A percentile compares a stretch with the other conserved stretches of the same genome.
Conservation (phyloP, 1,139 yeast species). For the Protomyces inundatus region DNA sequence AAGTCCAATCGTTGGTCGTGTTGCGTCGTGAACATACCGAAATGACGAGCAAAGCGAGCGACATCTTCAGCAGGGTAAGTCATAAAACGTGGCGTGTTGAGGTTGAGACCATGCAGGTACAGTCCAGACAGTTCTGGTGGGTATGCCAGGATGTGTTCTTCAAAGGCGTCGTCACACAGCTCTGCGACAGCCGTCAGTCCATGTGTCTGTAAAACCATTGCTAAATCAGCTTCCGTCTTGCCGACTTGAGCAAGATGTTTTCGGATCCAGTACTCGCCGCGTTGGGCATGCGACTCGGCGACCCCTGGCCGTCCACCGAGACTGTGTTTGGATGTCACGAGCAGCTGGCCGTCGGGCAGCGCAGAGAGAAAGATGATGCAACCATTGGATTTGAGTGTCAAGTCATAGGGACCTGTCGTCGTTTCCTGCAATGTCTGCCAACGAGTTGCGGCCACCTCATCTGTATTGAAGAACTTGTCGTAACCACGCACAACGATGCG, state of each 20-base stretch:
- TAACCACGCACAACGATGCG: conserved; percentile 76
- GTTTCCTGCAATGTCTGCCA: conserved; percentile 45
- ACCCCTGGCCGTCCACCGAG: conserved; percentile 60
- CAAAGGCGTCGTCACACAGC: conserved; percentile 85
- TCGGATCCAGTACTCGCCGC: conserved; percentile 57
- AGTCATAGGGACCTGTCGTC: conserved; percentile 71
- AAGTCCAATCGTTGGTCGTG: conserved; percentile 44
- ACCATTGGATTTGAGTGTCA: conserved; percentile 87
- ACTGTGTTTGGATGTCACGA: conserved; percentile 79
- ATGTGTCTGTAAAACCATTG: conserved; percentile 47
- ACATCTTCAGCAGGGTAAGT: conserved; percentile 65
- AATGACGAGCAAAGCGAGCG: conserved; percentile 53
- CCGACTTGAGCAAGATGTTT: conserved; percentile 48
- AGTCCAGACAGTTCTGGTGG: conserved; percentile 64
- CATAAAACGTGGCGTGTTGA: conserved; percentile 56
- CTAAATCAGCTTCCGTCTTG: conserved; percentile 50
- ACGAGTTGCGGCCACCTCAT: conserved; percentile 53
- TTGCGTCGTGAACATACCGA: conserved; percentile 55
- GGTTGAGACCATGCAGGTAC: conserved; percentile 82
- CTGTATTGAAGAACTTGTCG: conserved; percentile 84
- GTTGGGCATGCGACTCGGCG: conserved; percentile 34
- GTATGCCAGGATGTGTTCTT: conserved; percentile 87
- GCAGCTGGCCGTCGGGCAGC: conserved; percentile 59
- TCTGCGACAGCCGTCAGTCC: conserved; percentile 86
- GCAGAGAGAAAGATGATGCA: conserved; percentile 85